A percentile compares a stretch with the other conserved stretches of the same genome.
Evolutionary conservation across 305 asterid species (phyloP).

Genomic region (Fraxinus velutina): DNA sequence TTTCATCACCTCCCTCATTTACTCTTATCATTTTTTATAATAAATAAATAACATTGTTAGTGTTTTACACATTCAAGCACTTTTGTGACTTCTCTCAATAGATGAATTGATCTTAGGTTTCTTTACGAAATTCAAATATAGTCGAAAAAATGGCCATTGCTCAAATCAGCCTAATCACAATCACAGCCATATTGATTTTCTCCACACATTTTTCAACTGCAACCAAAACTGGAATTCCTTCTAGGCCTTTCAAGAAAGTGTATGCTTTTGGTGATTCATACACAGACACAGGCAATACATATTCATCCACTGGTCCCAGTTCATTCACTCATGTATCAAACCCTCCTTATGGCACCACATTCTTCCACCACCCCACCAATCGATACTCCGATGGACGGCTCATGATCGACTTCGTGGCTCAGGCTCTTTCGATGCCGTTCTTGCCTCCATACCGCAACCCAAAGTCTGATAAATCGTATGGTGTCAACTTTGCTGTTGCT

Average conservation of each 20-base stretch:
- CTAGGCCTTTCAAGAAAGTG: conserved; percentile 40
- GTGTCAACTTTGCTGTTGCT: conserved; percentile 65
- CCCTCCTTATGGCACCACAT: conserved; percentile 63
- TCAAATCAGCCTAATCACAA: not conserved
- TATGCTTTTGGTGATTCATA: conserved; percentile 84
- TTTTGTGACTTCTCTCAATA: not conserved
- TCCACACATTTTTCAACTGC: conserved; percentile 6
- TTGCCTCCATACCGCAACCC: conserved; percentile 50
- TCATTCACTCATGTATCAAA: conserved; percentile 51
- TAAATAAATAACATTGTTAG: not conserved
- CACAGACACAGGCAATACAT: conserved; percentile 84
- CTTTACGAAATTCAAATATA: not conserved
- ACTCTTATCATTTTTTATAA: not conserved
- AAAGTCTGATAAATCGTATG: conserved; percentile 35
- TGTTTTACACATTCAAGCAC: not conserved
- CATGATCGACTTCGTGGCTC: conserved; percentile 55
- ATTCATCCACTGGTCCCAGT: conserved; percentile 51
- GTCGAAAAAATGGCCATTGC: not conserved
- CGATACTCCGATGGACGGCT: conserved; percentile 77
- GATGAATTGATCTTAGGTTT: not conserved
- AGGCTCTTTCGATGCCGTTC: conserved; percentile 51
- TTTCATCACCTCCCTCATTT: not conserved
- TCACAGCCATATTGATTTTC: conserved; percentile 12
- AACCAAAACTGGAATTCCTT: not conserved
- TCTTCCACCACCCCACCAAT: conserved; percentile 72